phyloP scores from a whole-genome alignment of 805 yeast genomes.

The Candida caryicola region DNA sequence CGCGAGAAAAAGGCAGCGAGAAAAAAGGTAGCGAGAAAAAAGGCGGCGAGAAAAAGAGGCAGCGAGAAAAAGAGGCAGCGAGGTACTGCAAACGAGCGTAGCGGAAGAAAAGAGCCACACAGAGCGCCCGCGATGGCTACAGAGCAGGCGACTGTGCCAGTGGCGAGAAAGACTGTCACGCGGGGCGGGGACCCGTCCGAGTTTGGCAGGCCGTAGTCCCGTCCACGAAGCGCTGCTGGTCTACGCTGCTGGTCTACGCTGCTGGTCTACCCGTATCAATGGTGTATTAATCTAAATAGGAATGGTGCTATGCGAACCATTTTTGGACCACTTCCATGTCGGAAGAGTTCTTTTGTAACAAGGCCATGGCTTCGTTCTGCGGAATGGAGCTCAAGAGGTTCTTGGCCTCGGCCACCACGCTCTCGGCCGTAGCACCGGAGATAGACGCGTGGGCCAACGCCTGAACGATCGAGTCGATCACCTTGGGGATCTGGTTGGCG shows the following conservation, averaged over 20 bases:
- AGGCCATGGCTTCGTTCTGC: constrained; percentile 61
- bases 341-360: constrained; percentile 61
- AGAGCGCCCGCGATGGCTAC: no score
- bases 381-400: constrained; percentile 62
- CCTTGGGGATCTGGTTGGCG: constrained; percentile 54
- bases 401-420: constrained; percentile 60
- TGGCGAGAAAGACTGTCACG: no score
- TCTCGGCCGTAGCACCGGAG: constrained; percentile 67
- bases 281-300: background rate
- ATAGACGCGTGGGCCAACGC: constrained; percentile 70
- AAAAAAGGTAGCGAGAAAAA: no score
- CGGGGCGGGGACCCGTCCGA: no score
- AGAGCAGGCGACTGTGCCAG: no score
- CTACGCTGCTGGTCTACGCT: background rate
- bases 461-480: constrained; percentile 67
- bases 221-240: no score
- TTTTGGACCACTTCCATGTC: constrained; percentile 60
- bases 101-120: no score
- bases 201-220: no score
- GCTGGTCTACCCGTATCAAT: background rate
- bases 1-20: no score
- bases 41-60: no score
- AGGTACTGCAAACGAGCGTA: no score
- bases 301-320: constrained; percentile 43
- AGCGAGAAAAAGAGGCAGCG: no score